Evolutionary conservation across 208 protist species (phyloP).

Genomic region (Trypanosoma congolense): DNA sequence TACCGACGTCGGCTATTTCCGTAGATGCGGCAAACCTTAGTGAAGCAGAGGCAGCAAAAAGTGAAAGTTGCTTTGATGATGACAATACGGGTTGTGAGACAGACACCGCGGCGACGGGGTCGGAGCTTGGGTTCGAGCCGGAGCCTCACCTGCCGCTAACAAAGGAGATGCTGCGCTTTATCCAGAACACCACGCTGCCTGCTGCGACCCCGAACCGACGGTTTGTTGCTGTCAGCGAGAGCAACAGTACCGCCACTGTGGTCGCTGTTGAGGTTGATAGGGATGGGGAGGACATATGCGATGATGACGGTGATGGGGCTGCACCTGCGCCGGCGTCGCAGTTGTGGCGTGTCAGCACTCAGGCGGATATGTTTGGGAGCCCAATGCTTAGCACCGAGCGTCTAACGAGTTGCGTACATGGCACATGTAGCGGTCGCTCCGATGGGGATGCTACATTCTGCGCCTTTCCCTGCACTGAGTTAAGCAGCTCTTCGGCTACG

Average conservation of each 20-base stretch:
- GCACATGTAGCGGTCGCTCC: constrained; percentile 14
- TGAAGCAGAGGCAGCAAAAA: constrained; percentile 22
- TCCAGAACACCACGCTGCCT: constrained; percentile 18
- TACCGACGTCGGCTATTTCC: constrained; percentile 22
- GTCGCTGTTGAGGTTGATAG: neutral
- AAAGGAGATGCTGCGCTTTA: constrained; percentile 25
- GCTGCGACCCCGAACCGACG: neutral
- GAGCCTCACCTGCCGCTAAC: constrained; percentile 27
- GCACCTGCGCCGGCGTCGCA: neutral
- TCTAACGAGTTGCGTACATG: constrained; percentile 18
- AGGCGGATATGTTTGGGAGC: constrained; percentile 6
- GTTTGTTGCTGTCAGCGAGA: constrained; percentile 2
- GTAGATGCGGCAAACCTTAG: constrained; percentile 22
- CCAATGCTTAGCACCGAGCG: constrained; percentile 14
- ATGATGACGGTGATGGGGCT: neutral
- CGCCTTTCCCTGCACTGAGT: constrained; percentile 21
- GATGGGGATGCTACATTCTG: constrained; percentile 17
- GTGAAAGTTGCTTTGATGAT: constrained; percentile 27
- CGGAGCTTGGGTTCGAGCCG: constrained; percentile 20
- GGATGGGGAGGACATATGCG: neutral
- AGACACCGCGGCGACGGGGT: constrained; percentile 23
- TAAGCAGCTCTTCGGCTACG: constrained; percentile 18
- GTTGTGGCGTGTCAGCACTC: constrained; percentile 8
- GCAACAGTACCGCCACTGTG: constrained; percentile 5
- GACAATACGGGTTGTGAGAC: constrained; percentile 28